Percentiles rank a stretch among this genome's conserved stretches.
Evolutionary conservation across 345 rosid genomes (phyloP).

Genomic region (Balakata baccata): DNA sequence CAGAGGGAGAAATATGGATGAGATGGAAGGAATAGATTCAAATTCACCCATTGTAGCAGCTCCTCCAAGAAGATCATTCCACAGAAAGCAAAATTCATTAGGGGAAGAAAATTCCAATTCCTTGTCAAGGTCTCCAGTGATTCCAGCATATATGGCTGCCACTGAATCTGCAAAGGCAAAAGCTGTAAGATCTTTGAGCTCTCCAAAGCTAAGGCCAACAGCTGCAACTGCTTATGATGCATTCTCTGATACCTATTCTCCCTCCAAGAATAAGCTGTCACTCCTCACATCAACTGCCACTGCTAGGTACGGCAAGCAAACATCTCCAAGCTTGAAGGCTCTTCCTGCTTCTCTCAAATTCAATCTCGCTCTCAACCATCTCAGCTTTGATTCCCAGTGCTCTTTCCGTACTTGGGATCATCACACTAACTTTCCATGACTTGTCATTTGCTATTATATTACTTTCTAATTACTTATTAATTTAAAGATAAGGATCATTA

Average conservation of each 20-base stretch:
- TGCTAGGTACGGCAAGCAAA: constrained; percentile 32
- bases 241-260: constrained; percentile 74
- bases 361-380: constrained; percentile 39
- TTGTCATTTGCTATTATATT: too few relatives aligned
- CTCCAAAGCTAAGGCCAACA: constrained; percentile 68
- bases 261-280: constrained; percentile 57
- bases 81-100: constrained; percentile 54
- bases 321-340: constrained; percentile 73
- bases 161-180: constrained; percentile 88
- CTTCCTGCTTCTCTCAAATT: constrained; percentile 51
- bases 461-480: too few relatives aligned
- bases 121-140: constrained; percentile 28
- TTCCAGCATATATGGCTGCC: constrained; percentile 87
- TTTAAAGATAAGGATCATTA: too few relatives aligned
- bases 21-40: constrained; percentile 34
- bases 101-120: constrained; percentile 54
- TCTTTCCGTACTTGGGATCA: constrained; percentile 32
- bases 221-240: constrained; percentile 40
- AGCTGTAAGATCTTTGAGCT: constrained; percentile 56
- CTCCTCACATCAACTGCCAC: constrained; percentile 38
- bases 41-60: constrained; percentile 30
- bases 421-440: not conserved
- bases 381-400: constrained; percentile 54
- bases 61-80: constrained; percentile 42
- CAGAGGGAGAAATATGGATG: constrained; percentile 22